These are phyloP conservation scores for Komagataella populi DNA, from an alignment of 805 yeast genomes.

Conservation along the genomic window DNA sequence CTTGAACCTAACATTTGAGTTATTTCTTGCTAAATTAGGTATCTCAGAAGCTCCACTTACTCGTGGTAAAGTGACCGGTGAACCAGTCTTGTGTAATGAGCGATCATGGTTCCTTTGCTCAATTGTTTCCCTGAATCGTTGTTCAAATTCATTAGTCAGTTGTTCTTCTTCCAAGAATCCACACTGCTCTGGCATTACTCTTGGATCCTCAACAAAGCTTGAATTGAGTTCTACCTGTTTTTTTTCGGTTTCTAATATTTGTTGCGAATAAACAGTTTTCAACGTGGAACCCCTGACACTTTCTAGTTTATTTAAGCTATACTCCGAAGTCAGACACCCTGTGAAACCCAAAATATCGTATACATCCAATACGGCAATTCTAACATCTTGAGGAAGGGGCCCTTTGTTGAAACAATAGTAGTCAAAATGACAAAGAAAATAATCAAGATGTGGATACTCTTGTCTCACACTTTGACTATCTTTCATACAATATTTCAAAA, in stretches of 20 bases:
- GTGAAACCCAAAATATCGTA: not conserved
- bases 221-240: not conserved
- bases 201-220: not conserved
- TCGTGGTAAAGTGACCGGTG: not conserved
- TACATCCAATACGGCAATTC: not conserved
- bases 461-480: conserved; percentile 4
- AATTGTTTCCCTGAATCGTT: not conserved
- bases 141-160: not conserved
- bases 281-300: not conserved
- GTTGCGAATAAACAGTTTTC: not conserved
- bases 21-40: not conserved
- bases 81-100: not conserved
- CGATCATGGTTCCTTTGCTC: not conserved
- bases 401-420: conserved; percentile 53
- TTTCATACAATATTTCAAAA: conserved; percentile 20
- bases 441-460: conserved; percentile 14
- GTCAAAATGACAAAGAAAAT: conserved; percentile 50
- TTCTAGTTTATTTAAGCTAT: not conserved
- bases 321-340: not conserved
- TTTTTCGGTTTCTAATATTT: not conserved
- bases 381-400: conserved; percentile 6
- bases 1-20: not conserved
- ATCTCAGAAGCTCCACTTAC: not conserved
- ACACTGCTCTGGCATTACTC: not conserved
- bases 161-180: not conserved